Conservation (phyloP, 2,329 filamentous ascomycete genomes). For the Fusarium guadeloupense region DNA sequence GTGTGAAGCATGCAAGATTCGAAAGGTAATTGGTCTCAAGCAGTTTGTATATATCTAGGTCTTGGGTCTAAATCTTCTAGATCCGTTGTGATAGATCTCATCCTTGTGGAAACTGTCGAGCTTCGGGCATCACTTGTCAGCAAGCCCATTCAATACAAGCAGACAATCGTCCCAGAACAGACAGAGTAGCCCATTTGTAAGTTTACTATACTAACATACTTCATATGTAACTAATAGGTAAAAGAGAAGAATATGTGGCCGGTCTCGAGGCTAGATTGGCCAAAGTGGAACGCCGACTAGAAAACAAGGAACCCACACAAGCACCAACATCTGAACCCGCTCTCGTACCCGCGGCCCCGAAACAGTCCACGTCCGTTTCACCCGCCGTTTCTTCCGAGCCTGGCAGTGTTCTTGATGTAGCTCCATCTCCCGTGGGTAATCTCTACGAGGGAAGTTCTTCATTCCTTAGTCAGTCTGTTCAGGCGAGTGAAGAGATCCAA, state of each 20-base stretch:
- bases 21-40: constrained; percentile 10
- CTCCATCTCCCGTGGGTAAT: neutral
- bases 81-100: constrained; percentile 28
- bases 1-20: constrained; percentile 32
- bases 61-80: neutral
- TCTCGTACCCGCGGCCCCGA: neutral
- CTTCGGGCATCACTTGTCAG: constrained; percentile 27
- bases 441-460: constrained; percentile 34
- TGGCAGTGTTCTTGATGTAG: neutral
- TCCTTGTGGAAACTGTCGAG: constrained; percentile 25
- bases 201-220: rapidly evolving
- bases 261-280: constrained; percentile 17
- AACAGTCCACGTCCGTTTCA: neutral
- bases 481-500: constrained; percentile 26
- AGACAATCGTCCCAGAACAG: constrained; percentile 16
- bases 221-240: neutral
- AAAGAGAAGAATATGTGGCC: constrained; percentile 25
- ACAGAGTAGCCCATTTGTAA: constrained; percentile 26
- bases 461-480: constrained; percentile 27
- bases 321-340: neutral
- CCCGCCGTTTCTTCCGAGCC: constrained; percentile 4
- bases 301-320: neutral
- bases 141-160: constrained; percentile 11
- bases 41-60: neutral
- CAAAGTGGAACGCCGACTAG: constrained; percentile 17